Evolutionary conservation across 1,139 yeast genomes (phyloP).

Genomic region (Pneumocystis oryctolagi): DNA sequence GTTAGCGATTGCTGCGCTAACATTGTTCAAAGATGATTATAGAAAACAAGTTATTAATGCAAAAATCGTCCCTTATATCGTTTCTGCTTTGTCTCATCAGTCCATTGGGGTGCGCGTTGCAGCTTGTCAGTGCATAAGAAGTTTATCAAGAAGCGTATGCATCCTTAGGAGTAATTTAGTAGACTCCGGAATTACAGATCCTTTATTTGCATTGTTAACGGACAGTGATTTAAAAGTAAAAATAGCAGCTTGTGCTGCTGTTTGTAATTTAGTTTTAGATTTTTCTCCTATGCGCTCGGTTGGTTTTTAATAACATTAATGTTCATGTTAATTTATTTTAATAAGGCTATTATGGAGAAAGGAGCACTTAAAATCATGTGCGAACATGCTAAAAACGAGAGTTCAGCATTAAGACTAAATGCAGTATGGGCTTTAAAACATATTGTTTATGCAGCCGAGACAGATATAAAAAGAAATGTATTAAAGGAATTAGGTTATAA

Average conservation of each 20-base stretch:
- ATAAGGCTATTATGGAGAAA: slow-evolving; percentile 34
- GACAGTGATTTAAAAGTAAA: slow-evolving; percentile 27
- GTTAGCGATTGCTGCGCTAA: slow-evolving; percentile 25
- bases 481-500: slow-evolving; percentile 16
- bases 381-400: slow-evolving; percentile 23
- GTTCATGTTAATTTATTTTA: background rate
- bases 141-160: slow-evolving; percentile 61
- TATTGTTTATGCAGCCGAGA: slow-evolving; percentile 33
- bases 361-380: slow-evolving; percentile 39
- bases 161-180: slow-evolving; percentile 54
- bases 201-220: slow-evolving; percentile 31
- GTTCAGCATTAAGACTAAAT: slow-evolving; percentile 31
- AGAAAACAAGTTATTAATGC: slow-evolving; percentile 23
- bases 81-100: slow-evolving; percentile 16
- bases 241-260: slow-evolving; percentile 48
- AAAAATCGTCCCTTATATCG: slow-evolving; percentile 21
- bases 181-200: slow-evolving; percentile 39
- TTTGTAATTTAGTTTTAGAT: slow-evolving; percentile 67
- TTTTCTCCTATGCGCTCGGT: slow-evolving; percentile 53
- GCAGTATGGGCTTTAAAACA: slow-evolving; percentile 46
- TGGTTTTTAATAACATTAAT: background rate
- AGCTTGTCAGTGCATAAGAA: slow-evolving; percentile 46
- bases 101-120: slow-evolving; percentile 22
- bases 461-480: slow-evolving; percentile 22
- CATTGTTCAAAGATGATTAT: slow-evolving; percentile 23